Percentiles rank a stretch among this genome's conserved stretches.
Conservation (phyloP, 805 yeast species). For the Suhomyces sp. region DNA sequence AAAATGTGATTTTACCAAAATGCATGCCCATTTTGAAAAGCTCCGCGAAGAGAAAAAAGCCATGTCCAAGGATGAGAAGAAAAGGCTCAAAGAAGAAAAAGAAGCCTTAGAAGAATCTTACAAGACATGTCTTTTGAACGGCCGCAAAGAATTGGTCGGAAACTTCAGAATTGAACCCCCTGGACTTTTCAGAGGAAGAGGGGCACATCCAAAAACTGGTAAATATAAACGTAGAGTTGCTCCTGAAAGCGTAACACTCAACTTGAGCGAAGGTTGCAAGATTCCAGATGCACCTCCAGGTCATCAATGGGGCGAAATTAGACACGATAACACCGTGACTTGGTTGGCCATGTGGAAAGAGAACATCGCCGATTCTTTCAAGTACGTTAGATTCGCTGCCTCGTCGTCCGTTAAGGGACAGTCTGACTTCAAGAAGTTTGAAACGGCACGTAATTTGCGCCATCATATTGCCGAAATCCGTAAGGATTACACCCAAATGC, state of each 20-base stretch:
- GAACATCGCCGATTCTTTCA: constrained; percentile 76
- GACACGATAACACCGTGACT: constrained; percentile 84
- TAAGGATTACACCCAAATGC: constrained; percentile 63
- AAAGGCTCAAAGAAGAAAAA: constrained; percentile 63
- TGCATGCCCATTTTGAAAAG: constrained; percentile 67
- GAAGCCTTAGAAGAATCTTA: constrained; percentile 77
- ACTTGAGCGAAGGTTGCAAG: constrained; percentile 67
- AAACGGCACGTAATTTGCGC: constrained; percentile 85
- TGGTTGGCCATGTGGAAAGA: constrained; percentile 99
- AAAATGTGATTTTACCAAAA: constrained; percentile 75
- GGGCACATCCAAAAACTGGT: constrained; percentile 96
- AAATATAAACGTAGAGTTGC: constrained; percentile 78
- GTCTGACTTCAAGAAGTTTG: constrained; percentile 88
- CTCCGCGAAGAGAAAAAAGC: constrained; percentile 70
- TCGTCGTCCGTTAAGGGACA: constrained; percentile 88
- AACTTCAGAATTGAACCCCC: constrained; percentile 96
- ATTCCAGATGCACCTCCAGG: constrained; percentile 85
- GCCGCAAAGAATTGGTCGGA: constrained; percentile 88
- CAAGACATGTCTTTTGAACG: constrained; percentile 78
- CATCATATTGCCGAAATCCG: constrained; percentile 70
- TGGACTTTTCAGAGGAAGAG: constrained; percentile 92
- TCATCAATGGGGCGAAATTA: constrained; percentile 85
- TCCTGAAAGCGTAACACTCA: constrained; percentile 88
- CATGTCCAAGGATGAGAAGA: constrained; percentile 71
- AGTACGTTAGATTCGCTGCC: constrained; percentile 89